phyloP scores from a whole-genome alignment of 192 early-diverging fungal species.

The Backusella psychrophila region DNA sequence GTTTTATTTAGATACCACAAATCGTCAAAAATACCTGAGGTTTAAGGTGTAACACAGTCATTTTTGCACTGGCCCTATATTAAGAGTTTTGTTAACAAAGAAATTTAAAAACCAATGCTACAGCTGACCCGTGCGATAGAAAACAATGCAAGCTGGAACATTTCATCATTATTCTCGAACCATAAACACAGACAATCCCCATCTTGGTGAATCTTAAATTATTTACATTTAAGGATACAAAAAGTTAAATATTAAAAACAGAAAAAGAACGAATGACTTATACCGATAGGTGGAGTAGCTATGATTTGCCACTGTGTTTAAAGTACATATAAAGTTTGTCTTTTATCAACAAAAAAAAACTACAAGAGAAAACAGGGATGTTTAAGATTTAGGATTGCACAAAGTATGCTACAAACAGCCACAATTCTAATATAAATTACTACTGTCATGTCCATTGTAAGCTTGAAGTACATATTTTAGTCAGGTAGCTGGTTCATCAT shows the following conservation, averaged over 20 bases:
- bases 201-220: neutral
- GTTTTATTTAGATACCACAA: neutral
- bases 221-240: neutral
- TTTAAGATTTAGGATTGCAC: neutral
- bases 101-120: neutral
- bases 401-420: neutral
- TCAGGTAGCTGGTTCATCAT: too few relatives aligned
- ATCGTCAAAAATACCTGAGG: neutral
- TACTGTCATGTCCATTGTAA: too few relatives aligned
- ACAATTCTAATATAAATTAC: neutral
- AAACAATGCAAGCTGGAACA: neutral
- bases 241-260: neutral
- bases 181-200: neutral
- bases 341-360: neutral
- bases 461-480: too few relatives aligned
- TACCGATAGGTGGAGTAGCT: neutral
- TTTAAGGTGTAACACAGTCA: neutral
- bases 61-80: neutral
- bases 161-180: neutral
- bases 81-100: neutral
- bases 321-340: neutral
- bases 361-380: neutral
- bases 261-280: neutral
- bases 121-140: neutral
- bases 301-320: neutral